A percentile compares a stretch with the other conserved stretches of the same genome.
phyloP scores from a whole-genome alignment of 495 filamentous ascomycete genomes.

The Aspergillus leporis region DNA sequence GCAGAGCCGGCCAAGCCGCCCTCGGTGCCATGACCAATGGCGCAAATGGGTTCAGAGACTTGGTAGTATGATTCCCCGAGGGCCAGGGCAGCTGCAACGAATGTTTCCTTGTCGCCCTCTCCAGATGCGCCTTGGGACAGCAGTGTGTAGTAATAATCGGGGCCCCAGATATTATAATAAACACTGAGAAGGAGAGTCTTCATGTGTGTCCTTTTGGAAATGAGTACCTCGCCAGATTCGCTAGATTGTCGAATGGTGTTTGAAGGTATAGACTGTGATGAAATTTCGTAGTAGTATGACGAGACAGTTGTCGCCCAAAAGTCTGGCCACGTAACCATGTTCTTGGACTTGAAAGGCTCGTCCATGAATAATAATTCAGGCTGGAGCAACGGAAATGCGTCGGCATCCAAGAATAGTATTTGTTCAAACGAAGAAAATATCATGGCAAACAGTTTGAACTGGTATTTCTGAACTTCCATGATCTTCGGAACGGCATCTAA shows the following conservation, averaged over 20 bases:
- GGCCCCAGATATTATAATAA: conserved; percentile 62
- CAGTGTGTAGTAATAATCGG: conserved; percentile 52
- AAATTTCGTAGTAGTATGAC: conserved; percentile 48
- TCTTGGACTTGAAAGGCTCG: conserved; percentile 45
- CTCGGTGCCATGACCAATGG: conserved; percentile 73
- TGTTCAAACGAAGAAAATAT: conserved; percentile 55
- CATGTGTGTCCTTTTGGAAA: conserved; percentile 49
- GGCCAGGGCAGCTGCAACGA: conserved; percentile 48
- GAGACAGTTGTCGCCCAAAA: conserved; percentile 55
- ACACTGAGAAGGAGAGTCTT: conserved; percentile 52
- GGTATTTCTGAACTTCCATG: conserved; percentile 42
- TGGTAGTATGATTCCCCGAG: conserved; percentile 46
- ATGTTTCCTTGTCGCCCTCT: conserved; percentile 62
- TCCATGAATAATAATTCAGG: conserved; percentile 47
- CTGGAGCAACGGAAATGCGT: conserved; percentile 47
- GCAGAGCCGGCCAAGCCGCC: conserved; percentile 35
- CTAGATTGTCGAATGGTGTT: conserved; percentile 35
- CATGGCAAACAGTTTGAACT: conserved; percentile 56
- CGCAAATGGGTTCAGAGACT: conserved; percentile 74
- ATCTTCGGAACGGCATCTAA: conserved; percentile 27
- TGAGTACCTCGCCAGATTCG: conserved; percentile 55
- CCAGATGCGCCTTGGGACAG: conserved; percentile 53
- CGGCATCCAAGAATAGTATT: conserved; percentile 57
- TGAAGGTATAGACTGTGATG: conserved; percentile 33
- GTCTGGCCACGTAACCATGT: conserved; percentile 56